Conservation (phyloP, 2,329 filamentous ascomycete species). For the Cladosporium sp. region DNA sequence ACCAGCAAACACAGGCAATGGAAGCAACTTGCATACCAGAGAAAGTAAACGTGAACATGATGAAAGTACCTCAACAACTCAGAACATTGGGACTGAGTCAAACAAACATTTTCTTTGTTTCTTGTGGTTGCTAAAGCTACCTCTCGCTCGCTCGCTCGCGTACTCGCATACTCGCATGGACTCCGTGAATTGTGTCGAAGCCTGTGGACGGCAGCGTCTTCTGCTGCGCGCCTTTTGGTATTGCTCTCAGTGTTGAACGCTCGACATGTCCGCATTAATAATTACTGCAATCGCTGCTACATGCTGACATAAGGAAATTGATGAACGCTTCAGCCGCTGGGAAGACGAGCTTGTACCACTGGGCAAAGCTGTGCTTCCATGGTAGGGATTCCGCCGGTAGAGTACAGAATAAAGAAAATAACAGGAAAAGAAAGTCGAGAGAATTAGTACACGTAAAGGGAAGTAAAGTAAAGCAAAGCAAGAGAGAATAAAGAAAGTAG, state of each 20-base stretch:
- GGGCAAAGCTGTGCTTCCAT: not conserved
- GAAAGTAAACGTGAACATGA: not conserved
- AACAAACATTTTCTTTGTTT: too few relatives aligned
- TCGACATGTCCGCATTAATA: not conserved
- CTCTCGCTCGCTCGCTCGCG: not conserved
- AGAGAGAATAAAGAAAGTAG: not conserved
- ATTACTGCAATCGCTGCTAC: not conserved
- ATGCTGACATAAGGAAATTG: not conserved
- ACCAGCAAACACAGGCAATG: not conserved
- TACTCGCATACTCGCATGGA: not conserved
- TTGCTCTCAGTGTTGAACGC: not conserved
- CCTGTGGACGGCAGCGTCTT: not conserved
- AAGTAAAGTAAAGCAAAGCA: not conserved
- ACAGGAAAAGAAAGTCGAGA: not conserved
- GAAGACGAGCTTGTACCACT: not conserved
- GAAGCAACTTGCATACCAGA: not conserved
- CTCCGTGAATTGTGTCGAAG: not conserved
- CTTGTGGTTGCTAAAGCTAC: not conserved
- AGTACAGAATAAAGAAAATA: not conserved
- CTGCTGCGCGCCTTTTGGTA: not conserved
- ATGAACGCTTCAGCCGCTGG: not conserved
- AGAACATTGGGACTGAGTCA: too few relatives aligned
- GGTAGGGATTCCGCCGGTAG: not conserved
- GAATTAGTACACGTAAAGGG: too few relatives aligned
- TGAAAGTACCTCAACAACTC: not conserved